Evolutionary conservation across 768 basidiomycete species (phyloP).

Genomic region (Naematelia aurantialba): DNA sequence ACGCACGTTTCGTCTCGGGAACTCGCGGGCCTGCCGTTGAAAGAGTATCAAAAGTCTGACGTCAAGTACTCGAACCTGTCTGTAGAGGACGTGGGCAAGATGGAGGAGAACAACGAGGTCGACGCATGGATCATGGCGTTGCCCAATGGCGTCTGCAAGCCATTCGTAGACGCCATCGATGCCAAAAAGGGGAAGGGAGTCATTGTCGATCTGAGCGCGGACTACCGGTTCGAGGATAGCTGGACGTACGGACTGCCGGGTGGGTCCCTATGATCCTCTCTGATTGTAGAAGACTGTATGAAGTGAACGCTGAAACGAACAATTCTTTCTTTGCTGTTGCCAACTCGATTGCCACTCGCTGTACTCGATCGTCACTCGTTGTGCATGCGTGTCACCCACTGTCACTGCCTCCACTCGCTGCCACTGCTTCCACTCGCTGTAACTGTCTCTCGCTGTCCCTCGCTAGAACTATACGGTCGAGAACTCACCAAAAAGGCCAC

Average conservation of each 20-base stretch:
- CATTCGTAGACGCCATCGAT: slow-evolving; percentile 92
- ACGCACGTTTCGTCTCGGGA: slow-evolving; percentile 96
- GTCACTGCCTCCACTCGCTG: no score
- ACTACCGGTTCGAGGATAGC: slow-evolving; percentile 87
- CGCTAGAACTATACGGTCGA: slow-evolving; percentile 80
- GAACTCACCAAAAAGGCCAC: slow-evolving; percentile 64
- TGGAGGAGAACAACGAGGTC: slow-evolving; percentile 85
- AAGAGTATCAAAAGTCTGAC: slow-evolving; percentile 71
- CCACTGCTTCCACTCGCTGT: no score
- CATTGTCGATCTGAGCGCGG: slow-evolving; percentile 86
- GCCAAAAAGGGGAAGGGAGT: slow-evolving; percentile 64
- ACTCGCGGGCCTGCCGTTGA: slow-evolving; percentile 73
- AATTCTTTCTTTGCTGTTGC: slow-evolving; percentile 46
- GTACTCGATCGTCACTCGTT: no score
- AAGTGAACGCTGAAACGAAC: slow-evolving; percentile 36
- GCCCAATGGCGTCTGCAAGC: slow-evolving; percentile 95
- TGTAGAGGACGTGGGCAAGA: slow-evolving; percentile 68
- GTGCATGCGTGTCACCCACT: no score
- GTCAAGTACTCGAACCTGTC: slow-evolving; percentile 79
- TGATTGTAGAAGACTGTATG: slow-evolving; percentile 12
- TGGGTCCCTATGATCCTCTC: slow-evolving; percentile 57
- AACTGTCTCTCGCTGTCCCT: no score
- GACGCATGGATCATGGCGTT: slow-evolving; percentile 99
- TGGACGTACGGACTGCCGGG: slow-evolving; percentile 99
- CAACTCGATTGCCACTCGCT: no score